Evolutionary conservation across 2,329 filamentous ascomycete genomes (phyloP).

Genomic region (Epichloe scottii): DNA sequence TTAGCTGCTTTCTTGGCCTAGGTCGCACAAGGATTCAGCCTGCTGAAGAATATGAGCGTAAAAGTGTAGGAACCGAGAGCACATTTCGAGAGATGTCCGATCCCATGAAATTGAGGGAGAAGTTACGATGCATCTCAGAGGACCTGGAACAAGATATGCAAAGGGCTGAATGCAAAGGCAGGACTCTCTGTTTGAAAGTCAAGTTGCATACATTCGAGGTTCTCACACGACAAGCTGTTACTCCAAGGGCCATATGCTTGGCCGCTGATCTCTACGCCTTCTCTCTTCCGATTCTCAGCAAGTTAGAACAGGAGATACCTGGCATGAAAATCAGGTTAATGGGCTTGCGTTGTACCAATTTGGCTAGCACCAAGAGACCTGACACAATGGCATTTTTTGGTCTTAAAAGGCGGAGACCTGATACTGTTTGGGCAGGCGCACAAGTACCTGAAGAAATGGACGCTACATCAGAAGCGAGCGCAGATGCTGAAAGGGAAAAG

Average conservation of each 20-base stretch:
- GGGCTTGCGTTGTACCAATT: constrained; percentile 76
- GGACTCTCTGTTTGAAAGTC: constrained; percentile 84
- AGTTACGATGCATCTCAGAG: constrained; percentile 68
- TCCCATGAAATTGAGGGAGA: constrained; percentile 55
- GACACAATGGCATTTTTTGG: constrained; percentile 74
- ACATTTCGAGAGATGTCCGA: constrained; percentile 76
- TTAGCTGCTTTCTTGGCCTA: constrained; percentile 73
- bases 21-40: constrained; percentile 78
- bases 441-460: constrained; percentile 19
- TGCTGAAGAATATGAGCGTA: constrained; percentile 79
- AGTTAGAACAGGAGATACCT: constrained; percentile 73
- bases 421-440: constrained; percentile 9
- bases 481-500: constrained; percentile 47
- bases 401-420: constrained; percentile 26
- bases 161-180: constrained; percentile 70
- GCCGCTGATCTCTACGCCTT: constrained; percentile 78
- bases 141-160: constrained; percentile 79
- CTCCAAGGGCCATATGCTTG: constrained; percentile 56
- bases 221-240: constrained; percentile 66
- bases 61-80: constrained; percentile 86
- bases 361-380: constrained; percentile 74
- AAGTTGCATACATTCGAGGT: constrained; percentile 94
- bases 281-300: constrained; percentile 69
- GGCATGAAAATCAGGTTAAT: constrained; percentile 71
- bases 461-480: constrained; percentile 13